These are phyloP conservation scores for Spencermartinsiella europaea DNA, from an alignment of 805 yeast genomes.

Conservation along the genomic window DNA sequence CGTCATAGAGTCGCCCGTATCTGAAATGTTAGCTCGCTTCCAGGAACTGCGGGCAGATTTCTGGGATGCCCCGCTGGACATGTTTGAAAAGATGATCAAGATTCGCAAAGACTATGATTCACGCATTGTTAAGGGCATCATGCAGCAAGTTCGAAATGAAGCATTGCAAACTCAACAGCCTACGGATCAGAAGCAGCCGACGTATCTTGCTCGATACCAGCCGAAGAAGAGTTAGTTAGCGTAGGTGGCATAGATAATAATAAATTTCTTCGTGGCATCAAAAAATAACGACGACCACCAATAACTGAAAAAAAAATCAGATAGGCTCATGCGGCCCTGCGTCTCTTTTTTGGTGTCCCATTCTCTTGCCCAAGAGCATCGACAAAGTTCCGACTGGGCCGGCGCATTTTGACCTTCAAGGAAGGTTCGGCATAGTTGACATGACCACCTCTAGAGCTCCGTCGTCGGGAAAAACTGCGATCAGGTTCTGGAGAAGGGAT, in stretches of 20 bases:
- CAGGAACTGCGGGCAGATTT: slow-evolving; percentile 55
- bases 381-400: slow-evolving; percentile 49
- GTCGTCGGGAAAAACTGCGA: slow-evolving; percentile 25
- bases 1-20: slow-evolving; percentile 43
- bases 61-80: slow-evolving; percentile 71
- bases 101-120: slow-evolving; percentile 35
- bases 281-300: too few species aligned
- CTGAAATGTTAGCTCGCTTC: slow-evolving; percentile 52
- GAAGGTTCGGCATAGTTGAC: slow-evolving; percentile 68
- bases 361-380: slow-evolving; percentile 45
- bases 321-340: neutral
- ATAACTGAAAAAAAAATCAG: too few species aligned
- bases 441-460: slow-evolving; percentile 47
- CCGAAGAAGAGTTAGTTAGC: neutral
- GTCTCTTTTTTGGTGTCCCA: neutral
- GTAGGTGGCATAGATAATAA: neutral
- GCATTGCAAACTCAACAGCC: slow-evolving; percentile 17
- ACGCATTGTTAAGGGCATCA: slow-evolving; percentile 28
- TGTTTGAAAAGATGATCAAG: slow-evolving; percentile 59
- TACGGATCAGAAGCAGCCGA: slow-evolving; percentile 13
- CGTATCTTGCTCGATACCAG: slow-evolving; percentile 14
- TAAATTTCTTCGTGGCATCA: too few species aligned
- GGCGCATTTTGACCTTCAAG: slow-evolving; percentile 60
- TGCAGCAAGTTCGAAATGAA: slow-evolving; percentile 27
- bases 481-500: neutral